Base-by-base conservation (phyloP, 345 rosid species). In the Euphorbia tirucalli region DNA sequence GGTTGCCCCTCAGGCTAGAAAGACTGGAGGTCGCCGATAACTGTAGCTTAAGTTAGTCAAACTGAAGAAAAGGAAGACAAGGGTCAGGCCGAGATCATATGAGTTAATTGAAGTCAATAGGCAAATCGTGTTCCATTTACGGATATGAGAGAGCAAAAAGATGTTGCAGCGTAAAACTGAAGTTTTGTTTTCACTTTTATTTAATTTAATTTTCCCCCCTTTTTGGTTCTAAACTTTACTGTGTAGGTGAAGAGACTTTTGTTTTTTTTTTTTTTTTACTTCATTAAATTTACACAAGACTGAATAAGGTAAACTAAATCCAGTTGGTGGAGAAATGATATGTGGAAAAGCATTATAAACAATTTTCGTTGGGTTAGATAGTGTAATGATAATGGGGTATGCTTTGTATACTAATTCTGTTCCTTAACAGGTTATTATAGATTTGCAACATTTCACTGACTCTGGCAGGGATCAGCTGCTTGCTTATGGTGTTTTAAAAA, bases 11-110 rank as follows among this genome's bases (percentile, higher is more conserved):
- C 87, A 86, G 21, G 85, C 61, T 50, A 86, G 83, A 74, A 89
- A 90, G 81, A 73, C 81, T 0, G 91, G 90, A 25, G 92, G 90
- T 27, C 93, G 98, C 22, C 84, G 95, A 18, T 89, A 81, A 85
- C 1, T 56, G 56, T 61, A 64, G 15, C 44, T 30, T 68, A 18
- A 24, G 58, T 35, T 8, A 63, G 77, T 71, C 75, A 60, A 79
- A 66, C 44, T 61, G 69, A 57, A 41, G 15, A 27, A 46, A 7
- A 48, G 63, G 18, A 31, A 66, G 31, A 58, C 58, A 68, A 63
- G 28, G 67, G 66, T 72, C 37, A 65, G 72, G 77, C 56, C 65
- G 21, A n/a, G 37, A 44, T 41, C 11, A 41, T 57, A 27, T 18
- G 69, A 72, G 52, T 16, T 13, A 46, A 71, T 28, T 46, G 31